A percentile compares a stretch with the other conserved stretches of the same genome.
Evolutionary conservation across 805 yeast genomes (phyloP).

Genomic region (Metschnikowia shivogae): DNA sequence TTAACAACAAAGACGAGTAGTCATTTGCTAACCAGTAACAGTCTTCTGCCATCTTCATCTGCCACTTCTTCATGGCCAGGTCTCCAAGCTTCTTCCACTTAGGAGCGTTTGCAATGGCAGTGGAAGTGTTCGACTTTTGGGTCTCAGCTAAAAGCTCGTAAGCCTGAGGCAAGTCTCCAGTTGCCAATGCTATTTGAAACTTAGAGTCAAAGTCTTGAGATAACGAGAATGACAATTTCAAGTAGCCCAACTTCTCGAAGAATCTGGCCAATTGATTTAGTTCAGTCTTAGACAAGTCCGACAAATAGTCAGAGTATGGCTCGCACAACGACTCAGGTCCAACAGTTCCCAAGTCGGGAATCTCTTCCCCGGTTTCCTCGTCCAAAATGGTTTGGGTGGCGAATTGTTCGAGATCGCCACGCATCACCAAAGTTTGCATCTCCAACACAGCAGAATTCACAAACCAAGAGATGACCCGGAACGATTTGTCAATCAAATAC

Average conservation of each 20-base stretch:
- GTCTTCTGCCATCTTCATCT: constrained; percentile 73
- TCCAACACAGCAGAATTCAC: constrained; percentile 84
- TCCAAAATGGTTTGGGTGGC: constrained; percentile 28
- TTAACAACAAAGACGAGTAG: constrained; percentile 71
- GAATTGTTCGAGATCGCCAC: constrained; percentile 84
- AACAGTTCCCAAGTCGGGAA: constrained; percentile 35
- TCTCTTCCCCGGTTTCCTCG: constrained; percentile 35
- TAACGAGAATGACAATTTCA: constrained; percentile 75
- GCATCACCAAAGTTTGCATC: constrained; percentile 90
- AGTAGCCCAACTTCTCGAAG: constrained; percentile 87
- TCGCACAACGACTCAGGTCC: constrained; percentile 57
- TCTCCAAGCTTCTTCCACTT: constrained; percentile 95
- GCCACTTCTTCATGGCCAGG: constrained; percentile 72
- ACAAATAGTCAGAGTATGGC: constrained; percentile 45
- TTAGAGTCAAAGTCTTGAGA: constrained; percentile 87
- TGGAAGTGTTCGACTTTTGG: constrained; percentile 47
- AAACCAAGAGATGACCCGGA: constrained; percentile 75
- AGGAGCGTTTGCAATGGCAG: constrained; percentile 28
- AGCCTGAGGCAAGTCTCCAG: constrained; percentile 71
- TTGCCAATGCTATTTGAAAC: constrained; percentile 81
- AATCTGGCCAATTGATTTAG: constrained; percentile 81
- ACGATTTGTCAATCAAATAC: constrained; percentile 86
- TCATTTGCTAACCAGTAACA: constrained; percentile 79
- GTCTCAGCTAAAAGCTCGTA: constrained; percentile 40
- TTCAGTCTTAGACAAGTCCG: constrained; percentile 62